These are phyloP conservation scores for Xylaria polymorpha DNA, from an alignment of 2,329 filamentous ascomycete genomes.

Conservation along the genomic window DNA sequence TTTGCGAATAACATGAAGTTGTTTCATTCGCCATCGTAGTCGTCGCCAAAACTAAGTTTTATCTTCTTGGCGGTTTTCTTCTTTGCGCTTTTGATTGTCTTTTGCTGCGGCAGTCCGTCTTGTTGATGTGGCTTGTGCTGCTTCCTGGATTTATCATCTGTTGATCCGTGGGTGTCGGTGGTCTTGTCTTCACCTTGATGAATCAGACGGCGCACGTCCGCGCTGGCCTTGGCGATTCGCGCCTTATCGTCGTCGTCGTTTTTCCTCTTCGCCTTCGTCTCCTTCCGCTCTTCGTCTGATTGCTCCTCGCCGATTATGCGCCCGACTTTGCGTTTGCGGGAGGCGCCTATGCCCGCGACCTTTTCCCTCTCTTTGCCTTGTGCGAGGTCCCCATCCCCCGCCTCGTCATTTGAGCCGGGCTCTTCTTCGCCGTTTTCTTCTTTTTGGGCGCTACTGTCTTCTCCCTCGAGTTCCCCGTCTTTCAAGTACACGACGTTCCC, in stretches of 20 bases:
- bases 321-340: conserved; percentile 67
- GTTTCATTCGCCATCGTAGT: conserved; percentile 56
- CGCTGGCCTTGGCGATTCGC: conserved; percentile 42
- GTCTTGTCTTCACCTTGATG: background rate
- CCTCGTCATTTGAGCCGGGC: conserved; percentile 6
- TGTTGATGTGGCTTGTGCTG: conserved; percentile 1
- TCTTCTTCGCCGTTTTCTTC: conserved; percentile 37
- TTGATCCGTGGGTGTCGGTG: background rate
- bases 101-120: conserved; percentile 22
- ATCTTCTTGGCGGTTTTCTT: conserved; percentile 72
- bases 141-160: background rate
- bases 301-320: conserved; percentile 59
- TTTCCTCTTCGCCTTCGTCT: conserved; percentile 31
- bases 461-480: conserved; percentile 47
- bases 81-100: conserved; percentile 29
- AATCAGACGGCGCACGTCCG: conserved; percentile 32
- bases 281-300: conserved; percentile 42
- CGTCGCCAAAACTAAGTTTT: conserved; percentile 75
- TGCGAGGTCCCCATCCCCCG: conserved; percentile 31
- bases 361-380: conserved; percentile 51
- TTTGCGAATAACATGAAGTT: background rate
- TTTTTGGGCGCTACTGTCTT: conserved; percentile 40
- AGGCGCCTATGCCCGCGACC: conserved; percentile 56
- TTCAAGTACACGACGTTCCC: conserved; percentile 70
- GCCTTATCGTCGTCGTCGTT: conserved; percentile 14